Conservation (phyloP, 257 asterid genomes). For the Vinca minor region DNA sequence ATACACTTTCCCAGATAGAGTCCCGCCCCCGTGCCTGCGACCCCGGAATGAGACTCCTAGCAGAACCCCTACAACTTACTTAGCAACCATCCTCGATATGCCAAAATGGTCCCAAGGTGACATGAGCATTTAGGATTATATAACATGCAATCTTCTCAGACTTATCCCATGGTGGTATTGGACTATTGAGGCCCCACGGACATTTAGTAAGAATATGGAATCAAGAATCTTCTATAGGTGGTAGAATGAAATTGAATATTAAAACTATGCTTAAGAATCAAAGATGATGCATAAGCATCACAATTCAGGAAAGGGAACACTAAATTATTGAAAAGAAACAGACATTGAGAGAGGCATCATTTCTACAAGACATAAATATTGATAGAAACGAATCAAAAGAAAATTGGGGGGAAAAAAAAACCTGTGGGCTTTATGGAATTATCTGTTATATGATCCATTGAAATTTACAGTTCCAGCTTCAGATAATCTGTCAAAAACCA, state of each 20-base stretch:
- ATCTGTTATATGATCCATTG: slow-evolving; percentile 41
- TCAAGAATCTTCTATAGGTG: neutral
- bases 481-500: neutral
- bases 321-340: neutral
- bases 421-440: slow-evolving; percentile 56
- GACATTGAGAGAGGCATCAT: neutral
- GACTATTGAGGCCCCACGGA: no score
- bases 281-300: neutral
- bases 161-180: no score
- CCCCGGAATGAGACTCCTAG: no score
- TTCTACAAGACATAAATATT: neutral
- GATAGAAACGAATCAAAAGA: neutral
- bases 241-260: neutral
- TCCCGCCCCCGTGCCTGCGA: no score
- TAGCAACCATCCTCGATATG: no score
- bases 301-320: neutral
- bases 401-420: no score
- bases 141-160: no score
- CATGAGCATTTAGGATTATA: no score
- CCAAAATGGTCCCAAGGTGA: no score
- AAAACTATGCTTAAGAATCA: neutral
- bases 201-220: neutral
- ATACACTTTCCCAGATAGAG: no score
- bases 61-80: no score
- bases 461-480: neutral